Evolutionary conservation across 805 yeast genomes (phyloP), one percentile per base, ranked within the genome.

Genomic region (Debaryomyces castellii): DNA sequence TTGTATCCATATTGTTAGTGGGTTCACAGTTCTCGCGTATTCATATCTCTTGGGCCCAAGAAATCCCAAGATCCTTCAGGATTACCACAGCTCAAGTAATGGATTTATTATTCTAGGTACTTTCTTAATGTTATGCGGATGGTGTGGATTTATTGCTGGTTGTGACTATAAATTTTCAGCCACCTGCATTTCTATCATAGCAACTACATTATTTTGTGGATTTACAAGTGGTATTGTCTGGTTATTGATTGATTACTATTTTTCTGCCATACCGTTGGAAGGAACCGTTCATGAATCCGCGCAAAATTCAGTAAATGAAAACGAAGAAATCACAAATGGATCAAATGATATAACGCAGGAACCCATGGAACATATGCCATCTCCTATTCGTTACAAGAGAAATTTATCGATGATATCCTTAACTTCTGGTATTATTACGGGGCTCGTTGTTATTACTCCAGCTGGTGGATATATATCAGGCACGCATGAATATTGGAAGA

Each of bases 1-100:
- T 38, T 68, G 74, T 50, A 62, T 72, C n/a, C 77, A 72, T 47
- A 56, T 71, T 27, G 74, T 71, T 3, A 66, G 75, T 51, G 77
- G 77, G n/a, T 70, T 71, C 44, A 72, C 77, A 8, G 62, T 71
- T 3, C 60, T 72, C 43, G 75, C 75, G 3, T 72, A 72, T 46
- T 70, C 75, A 10, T 71, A 66, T 49, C 60, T 66, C 17, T 54
- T 72, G 44, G 77, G 77, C 0, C 74, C 76, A 9, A 55, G 77
- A 42, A 71, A 71, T 43, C 64, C 74, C 1, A 67, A 65, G 44
- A 48, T 69, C 7, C 57, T 71, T 5, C 55, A 58, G 50, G 58
- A 71, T 40, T 72, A 72, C 50, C 53, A 71, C 27, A 62, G 62
- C 42, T 60, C 73, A 14, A 71, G 63, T 47, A 63, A 63, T 24